Base-by-base conservation (phyloP, 2,329 filamentous ascomycete genomes). In the Nemania sp. region DNA sequence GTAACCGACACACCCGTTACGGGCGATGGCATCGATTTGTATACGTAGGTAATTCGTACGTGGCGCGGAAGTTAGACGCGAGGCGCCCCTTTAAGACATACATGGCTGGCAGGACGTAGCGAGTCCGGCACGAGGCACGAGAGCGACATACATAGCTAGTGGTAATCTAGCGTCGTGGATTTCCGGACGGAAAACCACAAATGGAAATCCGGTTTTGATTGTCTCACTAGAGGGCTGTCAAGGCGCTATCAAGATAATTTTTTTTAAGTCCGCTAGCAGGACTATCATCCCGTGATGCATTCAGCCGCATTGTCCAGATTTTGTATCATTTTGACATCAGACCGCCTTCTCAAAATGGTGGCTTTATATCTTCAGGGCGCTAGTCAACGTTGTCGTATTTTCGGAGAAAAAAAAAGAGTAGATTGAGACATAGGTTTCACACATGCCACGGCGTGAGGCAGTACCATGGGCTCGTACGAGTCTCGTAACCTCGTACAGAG, bases 21-120 rank as follows among this genome's bases (percentile, higher is more conserved):
- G 75, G 75, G 72, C 72, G 73, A 76, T 76, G 70, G 75, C 75
- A 75, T 76, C 72, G 70, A 70, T 71, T 70, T 52, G 65, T 67
- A 56, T 15, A 13, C 7, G 41, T 20, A 15, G n/a, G n/a, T n/a
- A n/a, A n/a, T 45, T 45, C 32, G 32, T 35, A 45, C 65, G 20
- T 56, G 51, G 60, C 35, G 60, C 38, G 41, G 73, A 70, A 75
- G 64, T 56, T 74, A 62, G 74, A 74, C 61, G 67, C 71, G 73
- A 75, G 20, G 29, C 55, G 41, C 41, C 27, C 49, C 55, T 55
- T 47, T 54, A 52, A 70, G 69, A 67, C 65, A 69, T 66, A 62
- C 54, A 57, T 64, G 13, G 56, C 52, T 49, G 52, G 56, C 56
- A 65, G 52, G 61, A 51, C 32, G 56, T 65, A 61, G 56, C 62